A percentile compares a stretch with the other conserved stretches of the same genome.
Evolutionary conservation across 1,284 basidiomycete genomes (phyloP).

Genomic region (Melampsora abietis-canadensis): DNA sequence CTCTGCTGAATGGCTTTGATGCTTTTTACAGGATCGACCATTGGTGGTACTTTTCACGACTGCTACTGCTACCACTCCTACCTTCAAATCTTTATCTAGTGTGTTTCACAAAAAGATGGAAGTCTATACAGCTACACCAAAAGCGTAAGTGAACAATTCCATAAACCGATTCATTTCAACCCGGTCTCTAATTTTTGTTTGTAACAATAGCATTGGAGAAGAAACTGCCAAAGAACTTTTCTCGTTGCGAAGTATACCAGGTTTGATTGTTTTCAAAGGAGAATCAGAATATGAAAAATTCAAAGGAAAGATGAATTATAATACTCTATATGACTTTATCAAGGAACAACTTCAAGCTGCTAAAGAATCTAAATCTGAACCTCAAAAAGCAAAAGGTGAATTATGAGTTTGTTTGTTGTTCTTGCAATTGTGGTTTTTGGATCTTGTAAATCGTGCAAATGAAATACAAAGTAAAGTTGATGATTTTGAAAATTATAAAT

Average conservation of each 20-base stretch:
- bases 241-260: conserved; percentile 16
- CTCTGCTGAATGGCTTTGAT: neutral
- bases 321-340: conserved; percentile 14
- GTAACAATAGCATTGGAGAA: conserved; percentile 12
- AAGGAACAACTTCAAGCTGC: conserved; percentile 11
- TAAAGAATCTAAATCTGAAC: neutral
- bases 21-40: conserved; percentile 26
- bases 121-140: conserved; percentile 31
- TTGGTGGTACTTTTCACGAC: conserved; percentile 34
- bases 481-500: too few species aligned
- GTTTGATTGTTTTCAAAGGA: conserved; percentile 29
- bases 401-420: neutral
- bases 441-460: too few species aligned
- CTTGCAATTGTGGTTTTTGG: too few species aligned
- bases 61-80: conserved; percentile 25
- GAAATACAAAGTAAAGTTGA: too few species aligned
- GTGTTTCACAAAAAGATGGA: conserved; percentile 37
- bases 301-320: conserved; percentile 28
- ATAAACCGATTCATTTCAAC: too few species aligned
- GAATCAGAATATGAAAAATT: neutral
- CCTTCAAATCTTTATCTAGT: conserved; percentile 40
- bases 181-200: neutral
- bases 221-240: neutral
- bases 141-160: conserved; percentile 12
- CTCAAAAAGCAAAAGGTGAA: conserved; percentile 3